Evolutionary conservation across 2,329 filamentous ascomycete genomes (phyloP).

Genomic region (Celoporthe dispersa): DNA sequence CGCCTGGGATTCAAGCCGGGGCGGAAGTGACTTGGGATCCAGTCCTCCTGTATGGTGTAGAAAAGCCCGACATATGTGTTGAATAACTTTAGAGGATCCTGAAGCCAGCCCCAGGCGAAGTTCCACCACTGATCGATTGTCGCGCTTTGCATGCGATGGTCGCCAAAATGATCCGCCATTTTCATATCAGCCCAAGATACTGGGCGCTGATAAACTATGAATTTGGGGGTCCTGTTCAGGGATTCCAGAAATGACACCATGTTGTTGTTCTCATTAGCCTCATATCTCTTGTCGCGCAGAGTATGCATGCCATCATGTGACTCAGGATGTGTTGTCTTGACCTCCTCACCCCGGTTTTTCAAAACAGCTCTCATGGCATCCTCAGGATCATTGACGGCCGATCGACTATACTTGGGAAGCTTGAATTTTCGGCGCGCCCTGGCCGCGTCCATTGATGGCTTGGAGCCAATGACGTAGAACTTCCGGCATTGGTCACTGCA

Average conservation of each 20-base stretch:
- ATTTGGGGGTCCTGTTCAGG: slow-evolving; percentile 27
- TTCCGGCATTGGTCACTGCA: slow-evolving; percentile 56
- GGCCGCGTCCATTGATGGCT: slow-evolving; percentile 31
- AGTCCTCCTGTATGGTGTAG: slow-evolving; percentile 50
- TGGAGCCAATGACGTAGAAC: slow-evolving; percentile 60
- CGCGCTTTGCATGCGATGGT: slow-evolving; percentile 34
- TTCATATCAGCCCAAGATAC: slow-evolving; percentile 48
- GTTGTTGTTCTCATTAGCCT: slow-evolving; percentile 10
- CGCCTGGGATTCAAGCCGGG: slow-evolving; percentile 35
- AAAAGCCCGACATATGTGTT: slow-evolving; percentile 54
- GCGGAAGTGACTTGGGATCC: slow-evolving; percentile 37
- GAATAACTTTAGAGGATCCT: slow-evolving; percentile 20
- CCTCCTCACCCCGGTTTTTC: slow-evolving; percentile 28
- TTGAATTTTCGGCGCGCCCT: slow-evolving; percentile 35
- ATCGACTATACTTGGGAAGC: slow-evolving; percentile 43
- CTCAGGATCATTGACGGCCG: slow-evolving; percentile 46
- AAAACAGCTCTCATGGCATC: slow-evolving; percentile 33
- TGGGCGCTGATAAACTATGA: slow-evolving; percentile 43
- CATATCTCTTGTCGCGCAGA: slow-evolving; percentile 15
- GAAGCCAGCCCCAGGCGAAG: slow-evolving; percentile 34
- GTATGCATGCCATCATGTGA: background rate
- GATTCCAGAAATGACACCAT: slow-evolving; percentile 9
- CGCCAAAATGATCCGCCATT: slow-evolving; percentile 44
- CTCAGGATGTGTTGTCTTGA: slow-evolving; percentile 12
- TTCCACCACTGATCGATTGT: slow-evolving; percentile 45